These are phyloP conservation scores for Beauveria brongniartii DNA, from an alignment of 2,329 filamentous ascomycete species.

Conservation along the genomic window DNA sequence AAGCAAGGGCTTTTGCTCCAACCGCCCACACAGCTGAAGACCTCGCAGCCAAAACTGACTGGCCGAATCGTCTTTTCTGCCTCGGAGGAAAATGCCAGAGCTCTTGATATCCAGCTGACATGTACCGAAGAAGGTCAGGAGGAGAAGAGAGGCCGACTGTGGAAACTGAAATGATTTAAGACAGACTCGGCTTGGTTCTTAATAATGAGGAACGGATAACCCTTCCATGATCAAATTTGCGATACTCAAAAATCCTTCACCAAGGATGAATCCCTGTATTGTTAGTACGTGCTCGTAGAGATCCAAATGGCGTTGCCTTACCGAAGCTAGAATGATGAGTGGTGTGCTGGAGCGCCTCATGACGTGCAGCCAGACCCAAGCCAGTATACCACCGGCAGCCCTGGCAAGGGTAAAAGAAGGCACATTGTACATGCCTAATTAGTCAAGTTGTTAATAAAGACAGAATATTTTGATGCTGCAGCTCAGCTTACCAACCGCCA, in stretches of 20 bases:
- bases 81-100: slow-evolving; percentile 60
- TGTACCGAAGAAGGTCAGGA: slow-evolving; percentile 45
- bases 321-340: slow-evolving; percentile 77
- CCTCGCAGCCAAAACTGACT: slow-evolving; percentile 47
- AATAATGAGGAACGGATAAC: slow-evolving; percentile 49
- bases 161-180: slow-evolving; percentile 36
- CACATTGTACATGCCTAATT: slow-evolving; percentile 86
- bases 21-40: slow-evolving; percentile 44
- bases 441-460: background rate
- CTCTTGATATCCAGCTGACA: slow-evolving; percentile 53
- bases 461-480: background rate
- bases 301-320: slow-evolving; percentile 26
- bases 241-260: slow-evolving; percentile 88
- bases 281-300: background rate
- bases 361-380: slow-evolving; percentile 67
- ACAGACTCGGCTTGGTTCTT: background rate
- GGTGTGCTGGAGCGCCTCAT: slow-evolving; percentile 55
- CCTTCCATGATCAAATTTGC: slow-evolving; percentile 79
- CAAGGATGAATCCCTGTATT: slow-evolving; percentile 71
- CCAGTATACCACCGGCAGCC: slow-evolving; percentile 65
- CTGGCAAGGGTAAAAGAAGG: slow-evolving; percentile 90
- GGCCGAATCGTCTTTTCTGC: slow-evolving; percentile 66
- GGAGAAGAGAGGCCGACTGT: slow-evolving; percentile 39
- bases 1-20: slow-evolving; percentile 71
- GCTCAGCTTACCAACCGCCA: slow-evolving; percentile 68